These are phyloP conservation scores for Neonectria hederae DNA, from an alignment of 2,329 filamentous ascomycete species.

Conservation along the genomic window DNA sequence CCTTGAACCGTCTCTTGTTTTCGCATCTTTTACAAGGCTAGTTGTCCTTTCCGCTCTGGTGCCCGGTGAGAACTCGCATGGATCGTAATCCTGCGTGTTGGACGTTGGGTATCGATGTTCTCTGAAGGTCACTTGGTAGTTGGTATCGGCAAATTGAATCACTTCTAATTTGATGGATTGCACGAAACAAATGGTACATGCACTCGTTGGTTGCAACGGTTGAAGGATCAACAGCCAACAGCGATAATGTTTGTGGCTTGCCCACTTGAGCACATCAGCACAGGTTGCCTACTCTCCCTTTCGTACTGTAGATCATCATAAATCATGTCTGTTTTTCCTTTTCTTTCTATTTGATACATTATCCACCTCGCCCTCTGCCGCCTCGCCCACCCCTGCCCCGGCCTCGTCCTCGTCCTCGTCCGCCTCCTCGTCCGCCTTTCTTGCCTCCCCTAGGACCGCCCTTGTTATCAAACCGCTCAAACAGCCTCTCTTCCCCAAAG, in stretches of 20 bases:
- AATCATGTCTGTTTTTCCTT: constrained; percentile 18
- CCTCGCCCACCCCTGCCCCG: constrained; percentile 41
- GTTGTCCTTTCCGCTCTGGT: constrained; percentile 9
- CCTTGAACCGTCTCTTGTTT: neutral
- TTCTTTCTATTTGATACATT: constrained; percentile 29
- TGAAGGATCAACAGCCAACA: constrained; percentile 11
- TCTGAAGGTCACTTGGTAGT: neutral
- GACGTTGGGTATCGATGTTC: constrained; percentile 9
- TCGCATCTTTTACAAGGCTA: neutral
- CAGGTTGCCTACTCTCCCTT: constrained; percentile 4
- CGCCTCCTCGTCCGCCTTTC: constrained; percentile 55
- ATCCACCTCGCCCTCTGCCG: constrained; percentile 38
- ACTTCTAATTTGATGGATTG: constrained; percentile 10
- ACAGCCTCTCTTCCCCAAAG: constrained; percentile 80
- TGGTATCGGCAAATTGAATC: constrained; percentile 4
- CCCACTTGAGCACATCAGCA: constrained; percentile 10
- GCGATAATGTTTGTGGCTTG: neutral
- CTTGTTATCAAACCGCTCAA: constrained; percentile 63
- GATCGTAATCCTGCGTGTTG: neutral
- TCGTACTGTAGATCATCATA: constrained; percentile 19
- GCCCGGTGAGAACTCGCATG: neutral
- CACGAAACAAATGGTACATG: constrained; percentile 13
- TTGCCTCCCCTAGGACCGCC: constrained; percentile 51
- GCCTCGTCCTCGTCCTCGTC: constrained; percentile 48
- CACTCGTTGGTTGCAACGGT: neutral